These are phyloP conservation scores for Xylaria sp. DNA, from an alignment of 2,329 filamentous ascomycete species.

Conservation along the genomic window DNA sequence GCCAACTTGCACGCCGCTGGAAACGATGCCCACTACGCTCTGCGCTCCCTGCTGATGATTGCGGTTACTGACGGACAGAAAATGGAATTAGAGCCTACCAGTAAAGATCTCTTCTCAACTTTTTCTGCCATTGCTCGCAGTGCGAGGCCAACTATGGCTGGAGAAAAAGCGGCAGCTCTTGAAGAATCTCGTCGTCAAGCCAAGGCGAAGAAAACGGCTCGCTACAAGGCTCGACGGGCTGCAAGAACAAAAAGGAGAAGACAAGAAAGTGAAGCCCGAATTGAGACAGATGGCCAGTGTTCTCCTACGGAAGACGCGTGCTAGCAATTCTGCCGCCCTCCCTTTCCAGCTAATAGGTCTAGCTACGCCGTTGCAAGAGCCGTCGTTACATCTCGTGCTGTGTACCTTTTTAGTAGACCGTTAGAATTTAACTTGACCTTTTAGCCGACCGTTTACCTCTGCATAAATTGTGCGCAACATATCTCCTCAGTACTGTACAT, in stretches of 20 bases:
- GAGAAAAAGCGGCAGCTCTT: slow-evolving; percentile 12
- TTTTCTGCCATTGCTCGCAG: slow-evolving; percentile 14
- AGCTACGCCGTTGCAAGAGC: too few relatives aligned
- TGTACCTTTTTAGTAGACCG: too few relatives aligned
- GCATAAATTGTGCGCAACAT: too few relatives aligned
- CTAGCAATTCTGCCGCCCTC: too few relatives aligned
- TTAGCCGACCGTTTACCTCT: too few relatives aligned
- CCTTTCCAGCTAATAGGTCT: too few relatives aligned
- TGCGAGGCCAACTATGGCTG: slow-evolving; percentile 10
- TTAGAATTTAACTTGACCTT: too few relatives aligned
- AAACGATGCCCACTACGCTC: slow-evolving; percentile 19
- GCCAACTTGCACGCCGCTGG: slow-evolving; percentile 17
- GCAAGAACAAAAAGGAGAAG: slow-evolving; percentile 18
- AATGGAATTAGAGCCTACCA: not conserved
- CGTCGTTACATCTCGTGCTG: too few relatives aligned
- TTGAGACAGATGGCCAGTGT: slow-evolving; percentile 11
- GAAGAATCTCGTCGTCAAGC: slow-evolving; percentile 5
- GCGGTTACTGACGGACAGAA: slow-evolving; percentile 10
- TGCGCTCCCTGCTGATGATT: slow-evolving; percentile 21
- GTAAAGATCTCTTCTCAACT: slow-evolving; percentile 12
- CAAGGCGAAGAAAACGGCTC: slow-evolving; percentile 15
- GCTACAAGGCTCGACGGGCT: slow-evolving; percentile 9
- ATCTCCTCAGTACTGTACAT: too few relatives aligned
- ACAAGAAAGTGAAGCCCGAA: slow-evolving; percentile 7
- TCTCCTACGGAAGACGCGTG: too few relatives aligned